phyloP scores from a whole-genome alignment of 2,329 filamentous ascomycete species.

The Fusarium scirpi region DNA sequence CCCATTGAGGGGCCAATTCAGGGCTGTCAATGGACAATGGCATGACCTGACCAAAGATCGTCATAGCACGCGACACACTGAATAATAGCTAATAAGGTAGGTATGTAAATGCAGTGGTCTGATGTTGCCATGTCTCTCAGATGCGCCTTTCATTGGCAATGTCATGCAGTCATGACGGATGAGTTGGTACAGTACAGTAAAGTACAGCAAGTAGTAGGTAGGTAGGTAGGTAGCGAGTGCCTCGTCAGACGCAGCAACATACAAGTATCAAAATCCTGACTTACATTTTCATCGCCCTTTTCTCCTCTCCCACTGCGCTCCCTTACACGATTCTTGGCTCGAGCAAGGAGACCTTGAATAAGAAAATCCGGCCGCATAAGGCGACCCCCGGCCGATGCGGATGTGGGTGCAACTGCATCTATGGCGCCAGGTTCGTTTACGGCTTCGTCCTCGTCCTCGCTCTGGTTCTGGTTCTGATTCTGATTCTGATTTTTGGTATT shows the following conservation, averaged over 20 bases:
- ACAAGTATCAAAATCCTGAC: constrained; percentile 19
- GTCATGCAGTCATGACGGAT: constrained; percentile 9
- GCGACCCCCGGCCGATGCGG: constrained; percentile 24
- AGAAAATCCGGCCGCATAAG: constrained; percentile 40
- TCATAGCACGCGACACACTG: constrained; percentile 41
- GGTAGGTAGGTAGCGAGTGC: background rate
- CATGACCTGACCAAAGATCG: constrained; percentile 42
- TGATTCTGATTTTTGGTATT: constrained; percentile 2
- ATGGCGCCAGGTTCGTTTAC: constrained; percentile 23
- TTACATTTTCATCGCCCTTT: constrained; percentile 38
- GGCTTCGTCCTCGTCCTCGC: constrained; percentile 6
- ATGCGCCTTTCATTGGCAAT: constrained; percentile 19
- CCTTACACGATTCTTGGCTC: constrained; percentile 43
- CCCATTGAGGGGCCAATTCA: constrained; percentile 38
- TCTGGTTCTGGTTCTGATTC: background rate
- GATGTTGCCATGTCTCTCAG: constrained; percentile 27
- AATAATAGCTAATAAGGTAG: constrained; percentile 30
- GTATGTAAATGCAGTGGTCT: constrained; percentile 35
- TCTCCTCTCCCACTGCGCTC: constrained; percentile 34
- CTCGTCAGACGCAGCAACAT: constrained; percentile 3
- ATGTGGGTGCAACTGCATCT: constrained; percentile 6
- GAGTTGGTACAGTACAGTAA: background rate
- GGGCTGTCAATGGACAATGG: constrained; percentile 29
- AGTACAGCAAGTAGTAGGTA: background rate
- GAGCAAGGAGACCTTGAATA: constrained; percentile 39